Evolutionary conservation across 2,329 filamentous ascomycete species (phyloP), one percentile per base, ranked within the genome.

Genomic region (Metarhizium guizhouense): DNA sequence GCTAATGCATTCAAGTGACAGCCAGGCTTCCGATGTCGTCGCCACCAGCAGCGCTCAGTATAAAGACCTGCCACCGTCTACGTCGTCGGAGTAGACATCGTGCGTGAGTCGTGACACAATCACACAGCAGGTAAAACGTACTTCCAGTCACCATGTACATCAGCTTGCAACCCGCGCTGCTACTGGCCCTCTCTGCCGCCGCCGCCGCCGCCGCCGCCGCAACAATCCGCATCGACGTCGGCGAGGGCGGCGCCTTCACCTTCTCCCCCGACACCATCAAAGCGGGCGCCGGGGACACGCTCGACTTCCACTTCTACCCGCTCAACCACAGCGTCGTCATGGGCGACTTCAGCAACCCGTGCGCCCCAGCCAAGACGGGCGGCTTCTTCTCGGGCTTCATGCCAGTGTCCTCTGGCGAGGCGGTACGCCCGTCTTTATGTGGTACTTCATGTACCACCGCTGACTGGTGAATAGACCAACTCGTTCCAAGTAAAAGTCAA

Each of bases 231-330:
- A 64, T 79, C 52, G 67, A 74, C 57, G 75, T 76, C 25, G 73
- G 73, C 57, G 68, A 74, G 57, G 67, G 69, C 47, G 71, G 70
- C 6, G 43, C 43, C n/a, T 61, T 77, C 36, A 65, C 60, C 18
- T 80, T 77, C 66, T 68, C 61, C 11, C 79, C 79, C 2, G 67
- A 72, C 56, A 71, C 70, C 30, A 61, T 79, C 57, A 68, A 65
- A 30, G 77, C 78, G 20, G 59, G 67, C 40, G 58, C 70, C 11
- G 79, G 79, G 56, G 77, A 79, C 60, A 70, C 73, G 50, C 67
- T 82, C 55, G 75, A 80, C 62, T 81, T 82, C 67, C 75, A 79
- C 62, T 82, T 81, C 65, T 68, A 72, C 10, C 43, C 43, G 18
- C 71, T 74, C 57, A 73, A 73, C 60, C 79, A 82, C 70, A 77